Percentiles rank a stretch among this genome's conserved stretches.
These are phyloP conservation scores for Saccharomyces hybrid DNA, from an alignment of 1,139 yeast genomes.

Conservation along the genomic window DNA sequence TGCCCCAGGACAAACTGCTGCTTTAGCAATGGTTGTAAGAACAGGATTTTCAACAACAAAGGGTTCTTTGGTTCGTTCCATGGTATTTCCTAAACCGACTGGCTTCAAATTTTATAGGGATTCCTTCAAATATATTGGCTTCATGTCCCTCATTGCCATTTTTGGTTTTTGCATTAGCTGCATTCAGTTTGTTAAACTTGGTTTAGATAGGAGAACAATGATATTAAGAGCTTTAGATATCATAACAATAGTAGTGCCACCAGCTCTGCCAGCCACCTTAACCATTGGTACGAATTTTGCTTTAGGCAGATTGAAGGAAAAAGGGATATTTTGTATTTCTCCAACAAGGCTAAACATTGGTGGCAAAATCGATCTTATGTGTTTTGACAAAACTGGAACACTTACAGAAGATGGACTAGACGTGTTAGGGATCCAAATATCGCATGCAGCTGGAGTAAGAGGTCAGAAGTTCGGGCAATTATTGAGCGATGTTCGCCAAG, in stretches of 20 bases:
- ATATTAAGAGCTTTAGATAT: conserved; percentile 85
- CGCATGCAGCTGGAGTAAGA: conserved; percentile 42
- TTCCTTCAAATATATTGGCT: conserved; percentile 91
- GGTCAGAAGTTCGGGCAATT: conserved; percentile 47
- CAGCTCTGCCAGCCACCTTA: conserved; percentile 94
- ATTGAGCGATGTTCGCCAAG: conserved; percentile 32
- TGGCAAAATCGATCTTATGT: conserved; percentile 81
- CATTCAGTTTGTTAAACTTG: conserved; percentile 69
- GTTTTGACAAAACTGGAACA: conserved; percentile 97
- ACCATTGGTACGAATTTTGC: conserved; percentile 97
- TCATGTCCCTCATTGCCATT: conserved; percentile 80
- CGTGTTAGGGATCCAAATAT: conserved; percentile 71
- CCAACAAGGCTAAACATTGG: conserved; percentile 93
- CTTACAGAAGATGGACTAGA: conserved; percentile 94
- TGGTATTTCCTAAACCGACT: conserved; percentile 92
- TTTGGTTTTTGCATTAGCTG: conserved; percentile 82
- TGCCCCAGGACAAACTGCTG: conserved; percentile 42
- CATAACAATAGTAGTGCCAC: conserved; percentile 95
- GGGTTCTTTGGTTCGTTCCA: conserved; percentile 89
- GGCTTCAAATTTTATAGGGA: conserved; percentile 92
- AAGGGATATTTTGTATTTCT: conserved; percentile 76
- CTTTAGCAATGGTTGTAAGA: conserved; percentile 77
- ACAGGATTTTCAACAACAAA: conserved; percentile 94
- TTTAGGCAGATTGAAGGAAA: conserved; percentile 58
- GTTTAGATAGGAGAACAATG: conserved; percentile 61